Base-by-base conservation (phyloP, 371 early-diverging fungal genomes). In the Globomyces sp. region DNA sequence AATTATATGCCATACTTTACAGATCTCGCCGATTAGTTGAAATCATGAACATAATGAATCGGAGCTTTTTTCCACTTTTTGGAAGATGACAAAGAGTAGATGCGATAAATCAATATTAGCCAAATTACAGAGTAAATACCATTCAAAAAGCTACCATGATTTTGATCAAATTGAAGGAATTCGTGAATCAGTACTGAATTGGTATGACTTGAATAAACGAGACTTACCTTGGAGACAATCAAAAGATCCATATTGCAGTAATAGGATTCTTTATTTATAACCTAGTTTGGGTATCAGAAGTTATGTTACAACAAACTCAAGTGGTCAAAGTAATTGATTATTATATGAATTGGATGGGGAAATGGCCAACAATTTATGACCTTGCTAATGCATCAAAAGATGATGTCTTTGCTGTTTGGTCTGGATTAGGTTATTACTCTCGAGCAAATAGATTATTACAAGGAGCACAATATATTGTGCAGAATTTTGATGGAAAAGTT, bases 301-400 rank as follows among this genome's bases (percentile, higher is more conserved):
- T 92, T 42, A 93, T 93, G 93, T 80, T 89, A 39, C 93, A 93
- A 60, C 92, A 77, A 61, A 90, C 90, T 0, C 89, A 88, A 72
- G 89, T 90, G 36, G 86, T 82, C 1, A 91, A 91, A 0, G 91
- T 90, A 4, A 86, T 86, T 34, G 80, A 77, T 1, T 93, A 89
- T 68, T 92, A 86, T 65, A 73, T 84, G 43, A 80, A 78, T 13
- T 92, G 93, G 93, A 87, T 92, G 84, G 63, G 65, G 4, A 81
- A 80, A 4, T 93, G 88, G 78, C 93, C 93, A 1, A 90, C 92
- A 1, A 77, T 93, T 1, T 62, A 65, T 9, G 85, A 79, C 45
- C 77, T 93, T 9, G 90, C 91, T 3, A 75, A 72, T 9, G 90
- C 92, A 8, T 81, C 83, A 52, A 69, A 85, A 2, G 91, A 90